These are phyloP conservation scores for Sphaerostilbella broomeana DNA, from an alignment of 2,329 filamentous ascomycete genomes.

Conservation along the genomic window DNA sequence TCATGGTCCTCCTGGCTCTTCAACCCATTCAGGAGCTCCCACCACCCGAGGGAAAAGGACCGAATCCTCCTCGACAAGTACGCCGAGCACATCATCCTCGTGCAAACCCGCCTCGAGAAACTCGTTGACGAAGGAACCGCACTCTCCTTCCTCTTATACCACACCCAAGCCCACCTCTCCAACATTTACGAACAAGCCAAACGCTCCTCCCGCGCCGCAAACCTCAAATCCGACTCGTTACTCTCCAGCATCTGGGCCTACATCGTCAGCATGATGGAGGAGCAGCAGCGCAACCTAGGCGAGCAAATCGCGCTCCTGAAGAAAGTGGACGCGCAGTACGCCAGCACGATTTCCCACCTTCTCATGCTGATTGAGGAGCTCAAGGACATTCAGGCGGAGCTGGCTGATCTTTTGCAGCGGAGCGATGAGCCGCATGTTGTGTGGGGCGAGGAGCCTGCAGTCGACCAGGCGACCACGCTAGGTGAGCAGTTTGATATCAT, in stretches of 20 bases:
- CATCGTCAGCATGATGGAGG: conserved; percentile 60
- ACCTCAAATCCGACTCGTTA: conserved; percentile 56
- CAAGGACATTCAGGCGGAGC: conserved; percentile 61
- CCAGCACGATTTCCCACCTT: conserved; percentile 62
- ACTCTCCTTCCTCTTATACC: conserved; percentile 57
- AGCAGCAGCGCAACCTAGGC: conserved; percentile 55
- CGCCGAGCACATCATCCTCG: conserved; percentile 61
- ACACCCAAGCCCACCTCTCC: conserved; percentile 62
- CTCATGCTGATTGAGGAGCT: conserved; percentile 63
- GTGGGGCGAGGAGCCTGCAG: conserved; percentile 3
- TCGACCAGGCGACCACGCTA: conserved; percentile 2
- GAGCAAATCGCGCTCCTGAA: conserved; percentile 57
- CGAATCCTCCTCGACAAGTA: conserved; percentile 65
- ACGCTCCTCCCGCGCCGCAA: conserved; percentile 54
- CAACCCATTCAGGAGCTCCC: conserved; percentile 57
- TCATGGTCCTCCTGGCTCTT: conserved; percentile 42
- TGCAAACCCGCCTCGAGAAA: conserved; percentile 60
- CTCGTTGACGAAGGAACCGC: conserved; percentile 66
- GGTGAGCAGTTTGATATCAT: conserved; percentile 8
- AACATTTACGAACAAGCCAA: conserved; percentile 63
- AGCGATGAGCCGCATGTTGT: conserved; percentile 51
- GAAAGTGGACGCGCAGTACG: conserved; percentile 60
- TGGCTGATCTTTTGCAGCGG: conserved; percentile 65
- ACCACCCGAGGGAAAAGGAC: conserved; percentile 41
- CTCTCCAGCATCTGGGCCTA: conserved; percentile 67